Base-by-base conservation (phyloP, 257 asterid genomes). In the Fraxinus excelsior region DNA sequence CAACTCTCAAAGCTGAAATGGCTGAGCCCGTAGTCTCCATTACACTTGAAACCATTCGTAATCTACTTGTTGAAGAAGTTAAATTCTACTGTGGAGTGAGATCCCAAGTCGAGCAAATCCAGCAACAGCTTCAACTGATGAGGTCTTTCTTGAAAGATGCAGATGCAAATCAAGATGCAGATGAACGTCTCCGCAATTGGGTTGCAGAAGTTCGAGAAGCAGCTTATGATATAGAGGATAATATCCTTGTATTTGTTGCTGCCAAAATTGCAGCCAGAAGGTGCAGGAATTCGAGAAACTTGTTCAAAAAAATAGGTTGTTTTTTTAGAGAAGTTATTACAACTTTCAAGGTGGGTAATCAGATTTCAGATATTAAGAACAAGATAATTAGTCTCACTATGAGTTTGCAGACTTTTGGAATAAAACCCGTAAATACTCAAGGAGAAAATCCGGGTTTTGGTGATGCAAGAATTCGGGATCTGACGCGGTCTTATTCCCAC, bases 161-260 rank as follows among this genome's bases (percentile, higher is more conserved):
- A n/a, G 87, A 85, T 44, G 44, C 74, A 37, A 71, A 74, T 16
- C 79, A 86, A n/a, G 79, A 80, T 31, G 67, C 80, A 4, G 81
- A 83, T 11, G 75, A 80, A 3, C 56, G 76, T 11, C 70, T 83
- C 65, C 66, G 7, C 44, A 78, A 79, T 40, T 77, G 83, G 82
- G 84, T 81, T 14, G 62, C 85, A 7, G 66, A 83, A 70, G 79
- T 83, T 71, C 86, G 89, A 1, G 87, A 86, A 66, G 84, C 79
- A 16, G 84, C 89, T 70, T 83, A 80, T 71, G 87, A 86, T 12
- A 65, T 83, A 53, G 87, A 86, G 68, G 89, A 86, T 77, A 79
- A 74, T 75, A 29, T 83, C 29, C 79, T 86, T 2, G 75, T 79
- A 26, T 80, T 72, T n/a, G n/a, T 60, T 5, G 84, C 84, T 19